Conservation (phyloP, 1,284 basidiomycete species). For the Ustilago shanxiensis region DNA sequence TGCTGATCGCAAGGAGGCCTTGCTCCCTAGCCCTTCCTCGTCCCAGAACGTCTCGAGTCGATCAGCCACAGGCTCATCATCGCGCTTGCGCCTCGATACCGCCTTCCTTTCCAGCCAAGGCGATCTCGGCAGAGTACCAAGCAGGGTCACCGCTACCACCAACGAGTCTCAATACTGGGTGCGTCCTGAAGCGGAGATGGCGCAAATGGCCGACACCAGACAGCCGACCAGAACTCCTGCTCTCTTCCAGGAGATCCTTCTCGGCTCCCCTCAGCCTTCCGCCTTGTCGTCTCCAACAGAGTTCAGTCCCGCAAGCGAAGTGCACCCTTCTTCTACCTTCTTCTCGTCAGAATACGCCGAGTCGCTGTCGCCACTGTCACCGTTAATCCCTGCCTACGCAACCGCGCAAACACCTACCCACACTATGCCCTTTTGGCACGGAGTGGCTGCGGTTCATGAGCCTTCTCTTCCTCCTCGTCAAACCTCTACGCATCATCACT, state of each 20-base stretch:
- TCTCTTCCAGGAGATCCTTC: conserved; percentile 34
- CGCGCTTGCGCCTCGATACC: conserved; percentile 35
- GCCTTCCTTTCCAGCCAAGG: conserved; percentile 36
- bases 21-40: too few species aligned
- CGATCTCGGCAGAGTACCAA: conserved; percentile 37
- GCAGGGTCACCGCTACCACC: conserved; percentile 38
- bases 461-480: background rate
- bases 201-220: conserved; percentile 5
- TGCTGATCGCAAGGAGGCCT: background rate
- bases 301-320: conserved; percentile 15
- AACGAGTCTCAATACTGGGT: conserved; percentile 47
- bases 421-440: conserved; percentile 9
- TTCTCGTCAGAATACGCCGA: conserved; percentile 13
- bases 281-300: conserved; percentile 11
- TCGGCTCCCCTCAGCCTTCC: conserved; percentile 8
- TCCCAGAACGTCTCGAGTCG: too few species aligned
- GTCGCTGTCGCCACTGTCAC: conserved; percentile 26
- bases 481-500: conserved; percentile 17
- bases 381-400: conserved; percentile 18
- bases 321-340: conserved; percentile 9
- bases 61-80: conserved; percentile 4
- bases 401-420: conserved; percentile 11
- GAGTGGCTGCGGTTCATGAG: background rate
- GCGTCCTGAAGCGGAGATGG: conserved; percentile 19
- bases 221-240: conserved; percentile 26